Conservation (phyloP, 2,329 filamentous ascomycete genomes). For the Talaromyces rugulosus region DNA sequence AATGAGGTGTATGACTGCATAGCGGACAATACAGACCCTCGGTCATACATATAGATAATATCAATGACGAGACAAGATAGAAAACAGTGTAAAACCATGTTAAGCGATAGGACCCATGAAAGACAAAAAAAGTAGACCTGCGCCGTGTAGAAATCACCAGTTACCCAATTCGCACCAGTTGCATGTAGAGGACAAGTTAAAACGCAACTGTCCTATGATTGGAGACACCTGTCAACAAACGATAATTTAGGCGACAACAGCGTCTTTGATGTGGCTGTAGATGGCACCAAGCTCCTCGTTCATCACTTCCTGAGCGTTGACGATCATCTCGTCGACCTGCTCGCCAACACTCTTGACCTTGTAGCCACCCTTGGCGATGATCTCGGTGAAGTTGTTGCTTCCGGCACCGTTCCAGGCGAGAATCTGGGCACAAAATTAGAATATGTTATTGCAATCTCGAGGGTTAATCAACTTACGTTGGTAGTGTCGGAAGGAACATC, state of each 20-base stretch:
- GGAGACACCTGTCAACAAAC: background rate
- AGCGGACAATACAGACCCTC: background rate
- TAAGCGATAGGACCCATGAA: constrained; percentile 1
- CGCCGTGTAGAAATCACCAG: background rate
- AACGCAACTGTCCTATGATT: background rate
- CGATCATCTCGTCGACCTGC: constrained; percentile 39
- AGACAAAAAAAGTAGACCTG: background rate
- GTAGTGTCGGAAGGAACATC: constrained; percentile 82
- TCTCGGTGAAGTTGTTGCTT: constrained; percentile 81
- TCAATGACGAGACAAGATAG: background rate
- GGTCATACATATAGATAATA: background rate
- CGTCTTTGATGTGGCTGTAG: constrained; percentile 41
- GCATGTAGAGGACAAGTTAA: background rate
- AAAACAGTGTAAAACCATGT: background rate
- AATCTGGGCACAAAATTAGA: constrained; percentile 47
- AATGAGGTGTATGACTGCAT: background rate
- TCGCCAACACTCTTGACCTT: constrained; percentile 44
- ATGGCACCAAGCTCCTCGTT: constrained; percentile 44
- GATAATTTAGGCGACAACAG: constrained; percentile 35
- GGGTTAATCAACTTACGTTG: constrained; percentile 56
- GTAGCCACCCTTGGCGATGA: constrained; percentile 71
- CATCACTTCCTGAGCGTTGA: constrained; percentile 45
- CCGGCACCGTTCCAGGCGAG: constrained; percentile 99
- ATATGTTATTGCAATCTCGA: background rate
- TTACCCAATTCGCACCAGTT: background rate